Conservation (phyloP, 2,329 filamentous ascomycete genomes). For the Cryphonectria japonica region DNA sequence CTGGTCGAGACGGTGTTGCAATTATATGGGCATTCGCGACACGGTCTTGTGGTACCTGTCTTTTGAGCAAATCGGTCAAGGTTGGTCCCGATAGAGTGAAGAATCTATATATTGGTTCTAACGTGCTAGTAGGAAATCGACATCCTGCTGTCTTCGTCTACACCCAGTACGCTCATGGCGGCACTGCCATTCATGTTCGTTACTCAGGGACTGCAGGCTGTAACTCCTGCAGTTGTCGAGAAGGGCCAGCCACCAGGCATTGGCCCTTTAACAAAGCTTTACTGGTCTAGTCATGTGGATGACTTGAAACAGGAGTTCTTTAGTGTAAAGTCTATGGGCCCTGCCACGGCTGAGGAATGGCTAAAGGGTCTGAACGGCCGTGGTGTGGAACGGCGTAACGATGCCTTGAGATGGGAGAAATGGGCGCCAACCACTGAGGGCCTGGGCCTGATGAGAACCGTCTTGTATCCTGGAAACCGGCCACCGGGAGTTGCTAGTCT, state of each 20-base stretch:
- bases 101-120: constrained; percentile 28
- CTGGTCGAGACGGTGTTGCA: constrained; percentile 62
- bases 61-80: constrained; percentile 64
- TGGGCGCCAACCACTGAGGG: constrained; percentile 60
- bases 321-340: constrained; percentile 67
- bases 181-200: constrained; percentile 73
- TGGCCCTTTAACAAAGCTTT: constrained; percentile 66
- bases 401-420: constrained; percentile 74
- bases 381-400: constrained; percentile 62
- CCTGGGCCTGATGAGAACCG: constrained; percentile 43
- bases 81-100: constrained; percentile 47
- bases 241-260: constrained; percentile 50
- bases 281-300: constrained; percentile 65
- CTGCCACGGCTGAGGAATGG: constrained; percentile 75
- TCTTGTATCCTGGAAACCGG: constrained; percentile 34
- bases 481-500: constrained; percentile 4
- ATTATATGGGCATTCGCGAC: constrained; percentile 74
- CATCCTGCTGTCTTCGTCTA: constrained; percentile 63
- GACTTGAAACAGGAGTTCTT: constrained; percentile 65
- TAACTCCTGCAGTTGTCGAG: constrained; percentile 60
- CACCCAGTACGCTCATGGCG: constrained; percentile 64
- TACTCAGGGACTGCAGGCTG: constrained; percentile 62
- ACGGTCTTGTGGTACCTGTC: constrained; percentile 68
- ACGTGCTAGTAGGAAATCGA: constrained; percentile 65
- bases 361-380: constrained; percentile 71